Percentiles rank a stretch among this genome's conserved stretches.
These are phyloP conservation scores for Chlorociboria aeruginascens DNA, from an alignment of 495 filamentous ascomycete genomes.

Conservation along the genomic window DNA sequence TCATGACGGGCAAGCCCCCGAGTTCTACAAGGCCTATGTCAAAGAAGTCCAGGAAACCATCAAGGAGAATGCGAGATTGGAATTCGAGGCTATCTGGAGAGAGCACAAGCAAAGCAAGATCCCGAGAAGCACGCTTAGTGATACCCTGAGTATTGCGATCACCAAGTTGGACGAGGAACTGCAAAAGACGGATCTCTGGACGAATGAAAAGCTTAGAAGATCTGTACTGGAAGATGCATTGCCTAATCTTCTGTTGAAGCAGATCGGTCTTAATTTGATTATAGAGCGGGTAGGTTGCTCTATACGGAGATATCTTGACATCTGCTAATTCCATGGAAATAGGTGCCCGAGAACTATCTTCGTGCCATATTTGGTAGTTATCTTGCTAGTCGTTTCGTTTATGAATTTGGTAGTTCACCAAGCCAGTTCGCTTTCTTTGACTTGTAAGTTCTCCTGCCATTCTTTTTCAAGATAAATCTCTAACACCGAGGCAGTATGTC, in stretches of 20 bases:
- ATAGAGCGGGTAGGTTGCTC: slow-evolving; percentile 52
- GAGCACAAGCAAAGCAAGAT: slow-evolving; percentile 76
- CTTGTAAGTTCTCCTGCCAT: slow-evolving; percentile 53
- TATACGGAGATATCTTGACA: slow-evolving; percentile 15
- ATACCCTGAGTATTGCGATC: slow-evolving; percentile 80
- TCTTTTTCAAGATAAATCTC: not conserved
- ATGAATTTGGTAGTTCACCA: slow-evolving; percentile 81
- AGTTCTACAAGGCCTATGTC: slow-evolving; percentile 89
- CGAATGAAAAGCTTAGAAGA: slow-evolving; percentile 62
- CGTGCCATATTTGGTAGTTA: slow-evolving; percentile 93
- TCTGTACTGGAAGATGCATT: slow-evolving; percentile 78
- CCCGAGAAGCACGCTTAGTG: slow-evolving; percentile 71
- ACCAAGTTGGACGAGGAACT: slow-evolving; percentile 92
- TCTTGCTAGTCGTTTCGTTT: slow-evolving; percentile 89
- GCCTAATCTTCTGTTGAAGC: slow-evolving; percentile 69
- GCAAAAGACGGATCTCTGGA: slow-evolving; percentile 85
- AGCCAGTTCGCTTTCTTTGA: slow-evolving; percentile 98
- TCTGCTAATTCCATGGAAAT: slow-evolving; percentile 18
- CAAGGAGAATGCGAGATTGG: slow-evolving; percentile 75
- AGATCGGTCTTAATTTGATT: slow-evolving; percentile 83
- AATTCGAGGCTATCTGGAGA: slow-evolving; percentile 97
- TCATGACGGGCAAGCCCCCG: slow-evolving; percentile 62
- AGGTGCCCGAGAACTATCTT: slow-evolving; percentile 85
- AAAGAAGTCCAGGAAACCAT: slow-evolving; percentile 83
- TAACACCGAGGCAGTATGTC: slow-evolving; percentile 34